A percentile compares a stretch with the other conserved stretches of the same genome.
These are phyloP conservation scores for Coemansia erecta DNA, from an alignment of 192 early-diverging fungal species.

Conservation along the genomic window DNA sequence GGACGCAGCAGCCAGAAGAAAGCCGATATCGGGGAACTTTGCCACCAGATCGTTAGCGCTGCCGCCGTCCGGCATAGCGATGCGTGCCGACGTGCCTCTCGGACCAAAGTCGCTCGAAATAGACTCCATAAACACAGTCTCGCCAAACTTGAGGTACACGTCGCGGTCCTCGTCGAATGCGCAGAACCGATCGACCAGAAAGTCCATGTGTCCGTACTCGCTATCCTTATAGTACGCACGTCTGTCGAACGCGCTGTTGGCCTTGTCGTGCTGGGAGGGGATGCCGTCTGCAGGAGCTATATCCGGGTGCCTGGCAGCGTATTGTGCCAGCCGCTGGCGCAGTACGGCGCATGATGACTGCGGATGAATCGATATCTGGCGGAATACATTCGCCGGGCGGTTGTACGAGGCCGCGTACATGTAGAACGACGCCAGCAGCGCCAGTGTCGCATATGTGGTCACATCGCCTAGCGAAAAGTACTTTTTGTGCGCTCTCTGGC, in stretches of 20 bases:
- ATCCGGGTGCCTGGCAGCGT: constrained; percentile 9
- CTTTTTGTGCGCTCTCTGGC: constrained; percentile 14
- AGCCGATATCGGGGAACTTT: constrained; percentile 28
- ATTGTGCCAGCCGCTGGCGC: constrained; percentile 19
- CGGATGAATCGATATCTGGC: constrained; percentile 15
- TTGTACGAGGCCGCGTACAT: constrained; percentile 12
- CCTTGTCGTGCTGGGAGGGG: constrained; percentile 9
- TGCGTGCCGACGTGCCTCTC: constrained; percentile 18
- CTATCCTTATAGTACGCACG: constrained; percentile 27
- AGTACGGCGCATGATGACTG: constrained; percentile 21
- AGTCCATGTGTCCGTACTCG: constrained; percentile 40
- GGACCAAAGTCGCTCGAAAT: constrained; percentile 43
- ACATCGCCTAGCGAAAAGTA: constrained; percentile 23
- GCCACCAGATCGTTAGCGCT: constrained; percentile 6
- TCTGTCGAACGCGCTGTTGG: constrained; percentile 6
- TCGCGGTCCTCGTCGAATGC: constrained; percentile 31
- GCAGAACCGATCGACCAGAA: constrained; percentile 48
- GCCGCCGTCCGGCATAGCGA: constrained; percentile 6
- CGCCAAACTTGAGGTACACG: constrained; percentile 43
- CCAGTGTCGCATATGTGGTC: constrained; percentile 19
- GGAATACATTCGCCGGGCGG: constrained; percentile 40
- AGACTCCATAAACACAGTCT: constrained; percentile 39
- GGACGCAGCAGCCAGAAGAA: constrained; percentile 17
- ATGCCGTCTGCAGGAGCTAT: constrained; percentile 22
- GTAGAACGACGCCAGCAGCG: constrained; percentile 18